These are phyloP conservation scores for Penicillium sp. DNA, from an alignment of 2,329 filamentous ascomycete genomes.

Conservation along the genomic window DNA sequence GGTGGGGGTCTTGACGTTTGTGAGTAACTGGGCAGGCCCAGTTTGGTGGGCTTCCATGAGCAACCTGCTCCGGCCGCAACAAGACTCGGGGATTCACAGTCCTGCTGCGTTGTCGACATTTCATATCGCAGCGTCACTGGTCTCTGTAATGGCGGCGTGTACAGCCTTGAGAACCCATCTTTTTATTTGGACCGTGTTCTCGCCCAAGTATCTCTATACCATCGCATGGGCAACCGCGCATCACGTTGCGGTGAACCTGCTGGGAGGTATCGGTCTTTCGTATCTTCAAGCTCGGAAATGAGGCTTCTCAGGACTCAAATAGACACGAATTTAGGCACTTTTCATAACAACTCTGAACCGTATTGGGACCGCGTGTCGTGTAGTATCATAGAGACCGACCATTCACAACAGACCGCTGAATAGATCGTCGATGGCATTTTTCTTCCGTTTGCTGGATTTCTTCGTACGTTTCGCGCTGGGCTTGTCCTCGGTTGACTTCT, in stretches of 20 bases:
- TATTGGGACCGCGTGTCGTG: background rate
- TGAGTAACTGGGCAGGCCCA: conserved; percentile 85
- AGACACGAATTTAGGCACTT: background rate
- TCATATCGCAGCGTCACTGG: conserved; percentile 61
- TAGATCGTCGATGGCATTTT: conserved; percentile 67
- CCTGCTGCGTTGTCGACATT: conserved; percentile 62
- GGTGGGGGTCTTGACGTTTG: conserved; percentile 78
- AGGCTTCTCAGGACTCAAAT: background rate
- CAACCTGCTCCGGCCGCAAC: conserved; percentile 24
- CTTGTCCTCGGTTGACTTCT: conserved; percentile 10
- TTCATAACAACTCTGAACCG: background rate
- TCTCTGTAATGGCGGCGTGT: conserved; percentile 83
- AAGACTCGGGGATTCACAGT: conserved; percentile 25
- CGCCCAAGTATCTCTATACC: conserved; percentile 89
- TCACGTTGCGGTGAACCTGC: conserved; percentile 69
- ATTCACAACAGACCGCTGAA: conserved; percentile 55
- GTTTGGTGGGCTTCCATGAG: conserved; percentile 77
- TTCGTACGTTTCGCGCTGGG: conserved; percentile 12
- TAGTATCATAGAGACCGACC: conserved; percentile 21
- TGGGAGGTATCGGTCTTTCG: conserved; percentile 43
- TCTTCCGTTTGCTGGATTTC: conserved; percentile 50
- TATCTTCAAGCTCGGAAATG: conserved; percentile 8
- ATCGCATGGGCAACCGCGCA: conserved; percentile 82
- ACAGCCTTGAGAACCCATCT: conserved; percentile 77
- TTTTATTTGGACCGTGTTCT: conserved; percentile 99